phyloP scores from a whole-genome alignment of 2,329 filamentous ascomycete species.

The Exophiala phaeomuriformis region DNA sequence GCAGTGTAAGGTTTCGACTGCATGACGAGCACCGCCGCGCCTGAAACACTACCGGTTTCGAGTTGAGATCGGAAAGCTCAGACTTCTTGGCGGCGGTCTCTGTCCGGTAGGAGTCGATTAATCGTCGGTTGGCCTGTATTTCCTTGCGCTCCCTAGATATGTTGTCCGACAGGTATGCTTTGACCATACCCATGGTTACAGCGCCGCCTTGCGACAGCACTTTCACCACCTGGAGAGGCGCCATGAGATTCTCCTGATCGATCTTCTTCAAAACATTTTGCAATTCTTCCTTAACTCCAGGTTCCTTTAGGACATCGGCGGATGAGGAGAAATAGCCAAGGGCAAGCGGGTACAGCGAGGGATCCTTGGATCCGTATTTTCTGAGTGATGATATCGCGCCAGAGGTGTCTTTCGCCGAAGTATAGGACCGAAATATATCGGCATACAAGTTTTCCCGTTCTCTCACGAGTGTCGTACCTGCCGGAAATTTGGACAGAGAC shows the following conservation, averaged over 20 bases:
- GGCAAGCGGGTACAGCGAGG: constrained; percentile 84
- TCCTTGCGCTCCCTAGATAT: constrained; percentile 83
- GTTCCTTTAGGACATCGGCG: constrained; percentile 71
- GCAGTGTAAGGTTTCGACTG: constrained; percentile 68
- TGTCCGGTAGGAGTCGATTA: constrained; percentile 73
- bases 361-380: constrained; percentile 87
- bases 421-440: constrained; percentile 96
- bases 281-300: constrained; percentile 67
- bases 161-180: constrained; percentile 80
- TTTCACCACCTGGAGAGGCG: constrained; percentile 92
- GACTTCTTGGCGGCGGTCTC: constrained; percentile 74
- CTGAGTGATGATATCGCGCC: constrained; percentile 83
- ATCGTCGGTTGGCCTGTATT: constrained; percentile 71
- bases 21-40: constrained; percentile 82
- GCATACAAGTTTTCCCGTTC: constrained; percentile 87
- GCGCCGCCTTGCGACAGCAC: constrained; percentile 72
- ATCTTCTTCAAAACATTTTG: constrained; percentile 75
- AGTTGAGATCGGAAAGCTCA: constrained; percentile 69
- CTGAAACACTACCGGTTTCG: constrained; percentile 82
- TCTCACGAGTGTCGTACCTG: constrained; percentile 84
- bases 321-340: constrained; percentile 90
- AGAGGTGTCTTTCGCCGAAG: constrained; percentile 79
- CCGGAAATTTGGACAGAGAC: constrained; percentile 79
- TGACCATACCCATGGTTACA: constrained; percentile 96
- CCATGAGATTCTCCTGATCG: constrained; percentile 85